Evolutionary conservation across 1,139 yeast genomes (phyloP).

Genomic region (Yamadazyma triangularis): DNA sequence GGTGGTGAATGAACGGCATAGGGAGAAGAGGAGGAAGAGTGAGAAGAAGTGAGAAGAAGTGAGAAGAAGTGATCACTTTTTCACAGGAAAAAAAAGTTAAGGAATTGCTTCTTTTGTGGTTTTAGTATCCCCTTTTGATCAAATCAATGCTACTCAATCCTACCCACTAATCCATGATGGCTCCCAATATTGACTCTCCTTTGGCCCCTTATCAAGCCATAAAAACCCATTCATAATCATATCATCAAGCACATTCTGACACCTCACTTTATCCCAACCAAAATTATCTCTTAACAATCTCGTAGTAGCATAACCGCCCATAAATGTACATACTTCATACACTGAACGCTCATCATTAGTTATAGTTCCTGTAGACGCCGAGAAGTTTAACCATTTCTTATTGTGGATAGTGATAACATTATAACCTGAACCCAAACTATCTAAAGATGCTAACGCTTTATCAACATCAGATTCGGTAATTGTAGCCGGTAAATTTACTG

Average conservation of each 20-base stretch:
- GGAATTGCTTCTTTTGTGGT: no score
- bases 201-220: conserved; percentile 73
- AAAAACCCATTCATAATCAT: conserved; percentile 77
- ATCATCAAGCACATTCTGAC: conserved; percentile 63
- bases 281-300: conserved; percentile 64
- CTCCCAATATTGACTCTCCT: conserved; percentile 65
- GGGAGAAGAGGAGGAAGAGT: conserved; percentile 32
- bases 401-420: conserved; percentile 29
- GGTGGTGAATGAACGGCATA: conserved; percentile 62
- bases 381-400: conserved; percentile 38
- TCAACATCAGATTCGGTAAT: conserved; percentile 18
- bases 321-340: conserved; percentile 66
- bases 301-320: conserved; percentile 62
- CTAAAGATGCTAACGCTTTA: conserved; percentile 16
- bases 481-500: conserved; percentile 15
- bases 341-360: conserved; percentile 63
- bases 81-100: no score
- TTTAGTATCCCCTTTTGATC: no score
- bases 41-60: no score
- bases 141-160: no score
- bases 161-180: no score
- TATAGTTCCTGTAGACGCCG: conserved; percentile 26
- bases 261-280: conserved; percentile 63
- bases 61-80: no score
- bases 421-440: conserved; percentile 34